These are phyloP conservation scores for Porogramme epimiltina DNA, from an alignment of 1,284 basidiomycete genomes.

Conservation along the genomic window DNA sequence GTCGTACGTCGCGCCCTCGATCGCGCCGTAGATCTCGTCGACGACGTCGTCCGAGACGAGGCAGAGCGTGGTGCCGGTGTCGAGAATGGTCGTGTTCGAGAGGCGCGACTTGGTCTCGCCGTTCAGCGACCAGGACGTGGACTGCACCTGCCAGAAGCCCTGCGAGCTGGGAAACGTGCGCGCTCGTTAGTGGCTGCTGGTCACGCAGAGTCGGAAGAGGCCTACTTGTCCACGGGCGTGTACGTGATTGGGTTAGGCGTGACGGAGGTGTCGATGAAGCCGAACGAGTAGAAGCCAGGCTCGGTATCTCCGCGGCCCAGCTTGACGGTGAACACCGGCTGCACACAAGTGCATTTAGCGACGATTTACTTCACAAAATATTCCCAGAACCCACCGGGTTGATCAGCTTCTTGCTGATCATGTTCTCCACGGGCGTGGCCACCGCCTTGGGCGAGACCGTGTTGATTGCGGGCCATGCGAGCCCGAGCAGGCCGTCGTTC, in stretches of 20 bases:
- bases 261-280: conserved; percentile 33
- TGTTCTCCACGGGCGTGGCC: conserved; percentile 39
- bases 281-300: conserved; percentile 40
- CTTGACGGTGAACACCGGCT: conserved; percentile 37
- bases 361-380: no score
- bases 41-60: conserved; percentile 36
- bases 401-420: conserved; percentile 36
- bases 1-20: conserved; percentile 36
- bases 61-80: conserved; percentile 42
- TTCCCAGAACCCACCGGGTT: conserved; percentile 20
- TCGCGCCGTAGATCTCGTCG: conserved; percentile 32
- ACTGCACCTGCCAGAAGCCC: conserved; percentile 38
- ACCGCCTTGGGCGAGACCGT: conserved; percentile 36
- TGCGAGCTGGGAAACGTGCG: conserved; percentile 24
- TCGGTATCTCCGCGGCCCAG: conserved; percentile 30
- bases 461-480: conserved; percentile 39
- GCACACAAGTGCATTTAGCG: not conserved
- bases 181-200: not conserved
- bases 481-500: conserved; percentile 38
- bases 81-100: conserved; percentile 39
- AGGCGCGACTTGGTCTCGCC: conserved; percentile 28
- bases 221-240: conserved; percentile 31
- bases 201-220: not conserved
- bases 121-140: conserved; percentile 29
- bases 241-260: conserved; percentile 31